Base-by-base conservation (phyloP, 2,329 filamentous ascomycete species). In the Ceratocystis destructans region DNA sequence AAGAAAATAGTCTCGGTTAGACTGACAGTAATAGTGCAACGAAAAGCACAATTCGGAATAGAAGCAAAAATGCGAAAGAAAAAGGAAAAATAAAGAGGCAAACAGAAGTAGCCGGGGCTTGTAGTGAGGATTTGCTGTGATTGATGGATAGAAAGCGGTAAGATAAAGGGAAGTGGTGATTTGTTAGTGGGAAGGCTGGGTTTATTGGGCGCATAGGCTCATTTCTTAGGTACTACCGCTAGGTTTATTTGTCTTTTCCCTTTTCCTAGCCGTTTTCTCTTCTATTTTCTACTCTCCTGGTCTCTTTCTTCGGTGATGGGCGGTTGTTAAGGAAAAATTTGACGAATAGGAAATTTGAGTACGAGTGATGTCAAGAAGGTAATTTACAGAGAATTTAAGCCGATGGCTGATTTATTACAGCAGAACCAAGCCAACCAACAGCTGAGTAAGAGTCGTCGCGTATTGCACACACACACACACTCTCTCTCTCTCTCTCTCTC, bases 171-270 rank as follows among this genome's bases (percentile, higher is more conserved):
- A 33, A 59, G 37, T 63, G 41, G 44, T 48, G 45, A 28, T 63
- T 63, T 63, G 61, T 48, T 63, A 48, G 61, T 63, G 61, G 41
- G 61, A 63, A 44, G 41, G 61, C 61, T 63, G 61, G 61, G 48
- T 15, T 15, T 53, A 28, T 25, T 25, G 25, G 48, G 48, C 48
- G 8, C 48, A 53, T 10, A 53, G 48, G 48, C 48, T 53, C 22
- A 53, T 53, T 53, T 53, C 48, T 53, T 53, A 6, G 22, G 22
- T 12, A 53, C 48, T 25, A 53, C 20, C 20, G 10, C 25, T 28
- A 6, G 22, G 48, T 8, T 28, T 28, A 3, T 53, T 20, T n/a
- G n/a, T 48, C 15, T 48, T n/a, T 48, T 48, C 7, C 15, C 20
- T 48, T 48, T 20, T 12, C 22, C n/a, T 53, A 37, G 33, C 6